Evolutionary conservation across 257 asterid genomes (phyloP).

Genomic region (Thymus quinquecostatus): DNA sequence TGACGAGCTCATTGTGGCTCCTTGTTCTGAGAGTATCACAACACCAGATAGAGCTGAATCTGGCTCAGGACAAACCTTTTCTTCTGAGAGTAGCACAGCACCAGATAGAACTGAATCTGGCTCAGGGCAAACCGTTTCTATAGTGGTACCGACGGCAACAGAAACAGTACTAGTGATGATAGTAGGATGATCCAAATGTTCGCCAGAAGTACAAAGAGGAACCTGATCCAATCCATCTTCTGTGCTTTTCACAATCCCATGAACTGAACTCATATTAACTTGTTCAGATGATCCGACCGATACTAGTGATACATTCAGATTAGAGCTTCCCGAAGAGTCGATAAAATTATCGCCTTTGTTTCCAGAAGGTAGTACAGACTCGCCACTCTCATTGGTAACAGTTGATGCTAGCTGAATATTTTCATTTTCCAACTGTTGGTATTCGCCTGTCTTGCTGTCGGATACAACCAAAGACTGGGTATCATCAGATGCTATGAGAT

Average conservation of each 20-base stretch:
- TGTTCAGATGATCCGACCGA: slow-evolving; percentile 14
- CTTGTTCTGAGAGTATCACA: too few species aligned
- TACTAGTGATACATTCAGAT: slow-evolving; percentile 23
- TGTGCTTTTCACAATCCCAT: slow-evolving; percentile 30
- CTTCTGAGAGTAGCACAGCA: slow-evolving; percentile 31
- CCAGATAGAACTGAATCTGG: slow-evolving; percentile 39
- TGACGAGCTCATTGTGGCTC: not conserved
- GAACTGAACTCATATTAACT: slow-evolving; percentile 4
- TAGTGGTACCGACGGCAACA: slow-evolving; percentile 35
- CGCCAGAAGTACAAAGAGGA: slow-evolving; percentile 22
- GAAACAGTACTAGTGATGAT: slow-evolving; percentile 31
- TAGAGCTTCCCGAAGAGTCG: slow-evolving; percentile 31
- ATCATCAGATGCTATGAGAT: slow-evolving; percentile 23
- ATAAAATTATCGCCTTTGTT: slow-evolving; percentile 25
- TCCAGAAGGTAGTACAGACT: slow-evolving; percentile 12
- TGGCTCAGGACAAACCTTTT: too few species aligned
- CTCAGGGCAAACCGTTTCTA: slow-evolving; percentile 36
- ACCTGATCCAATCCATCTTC: slow-evolving; percentile 29
- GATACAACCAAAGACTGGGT: slow-evolving; percentile 35
- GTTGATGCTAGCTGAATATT: slow-evolving; percentile 34
- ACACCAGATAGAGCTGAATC: too few species aligned
- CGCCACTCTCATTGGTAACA: slow-evolving; percentile 31
- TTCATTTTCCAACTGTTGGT: slow-evolving; percentile 26
- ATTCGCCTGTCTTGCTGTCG: slow-evolving; percentile 20
- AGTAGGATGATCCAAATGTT: slow-evolving; percentile 18